Conservation (phyloP, 495 filamentous ascomycete genomes). For the Neurospora sp. region DNA sequence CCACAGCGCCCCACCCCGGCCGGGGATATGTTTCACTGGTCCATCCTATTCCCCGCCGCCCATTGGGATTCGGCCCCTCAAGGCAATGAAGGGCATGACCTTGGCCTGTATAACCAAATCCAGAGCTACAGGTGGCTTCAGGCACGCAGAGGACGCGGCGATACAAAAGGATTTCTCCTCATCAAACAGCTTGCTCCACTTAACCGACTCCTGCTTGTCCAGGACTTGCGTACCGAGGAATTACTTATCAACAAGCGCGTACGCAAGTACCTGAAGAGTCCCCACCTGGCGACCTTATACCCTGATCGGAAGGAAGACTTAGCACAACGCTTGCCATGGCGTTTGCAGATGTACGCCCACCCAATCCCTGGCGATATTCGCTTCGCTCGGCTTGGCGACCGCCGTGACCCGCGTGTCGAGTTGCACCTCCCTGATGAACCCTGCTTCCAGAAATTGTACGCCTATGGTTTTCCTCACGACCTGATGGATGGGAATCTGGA, state of each 20-base stretch:
- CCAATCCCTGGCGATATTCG: conserved; percentile 1
- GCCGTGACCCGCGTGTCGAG: neutral
- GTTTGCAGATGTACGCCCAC: neutral
- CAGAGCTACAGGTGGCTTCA: neutral
- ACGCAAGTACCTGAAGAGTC: neutral
- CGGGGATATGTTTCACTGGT: neutral
- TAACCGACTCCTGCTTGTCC: neutral
- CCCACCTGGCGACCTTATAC: neutral
- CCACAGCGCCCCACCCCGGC: neutral
- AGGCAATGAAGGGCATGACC: neutral
- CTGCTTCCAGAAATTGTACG: conserved; percentile 4
- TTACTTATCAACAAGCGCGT: conserved; percentile 4
- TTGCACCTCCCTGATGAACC: neutral
- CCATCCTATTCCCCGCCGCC: neutral
- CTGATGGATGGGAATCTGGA: neutral
- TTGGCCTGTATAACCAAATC: neutral
- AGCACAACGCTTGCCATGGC: neutral
- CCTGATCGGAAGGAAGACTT: neutral
- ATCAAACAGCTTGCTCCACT: neutral
- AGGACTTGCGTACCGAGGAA: neutral
- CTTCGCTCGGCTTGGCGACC: neutral
- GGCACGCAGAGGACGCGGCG: neutral
- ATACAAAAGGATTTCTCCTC: conserved; percentile 1
- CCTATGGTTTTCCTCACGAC: neutral
- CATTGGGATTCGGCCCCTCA: neutral